Conservation (phyloP, 805 yeast species). For the Teunomyces pallodes region DNA sequence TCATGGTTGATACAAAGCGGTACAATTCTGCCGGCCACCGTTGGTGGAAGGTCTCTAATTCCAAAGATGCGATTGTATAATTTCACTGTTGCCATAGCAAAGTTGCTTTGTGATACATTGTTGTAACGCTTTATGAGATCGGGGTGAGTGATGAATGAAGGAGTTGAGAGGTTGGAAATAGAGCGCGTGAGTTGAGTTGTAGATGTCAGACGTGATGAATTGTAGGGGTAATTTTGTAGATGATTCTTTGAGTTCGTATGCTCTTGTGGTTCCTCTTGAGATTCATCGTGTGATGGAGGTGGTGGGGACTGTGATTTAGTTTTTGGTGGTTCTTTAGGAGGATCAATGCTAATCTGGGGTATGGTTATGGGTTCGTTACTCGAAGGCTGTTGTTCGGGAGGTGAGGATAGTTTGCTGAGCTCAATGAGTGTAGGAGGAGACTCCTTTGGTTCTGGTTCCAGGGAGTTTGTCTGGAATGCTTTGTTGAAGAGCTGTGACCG, state of each 20-base stretch:
- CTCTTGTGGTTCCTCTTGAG: neutral
- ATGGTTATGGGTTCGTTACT: conserved; percentile 9
- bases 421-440: conserved; percentile 8
- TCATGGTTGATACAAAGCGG: conserved; percentile 55
- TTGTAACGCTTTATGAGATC: conserved; percentile 13
- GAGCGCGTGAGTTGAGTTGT: conserved; percentile 20
- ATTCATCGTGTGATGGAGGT: neutral
- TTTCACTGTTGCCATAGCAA: conserved; percentile 12
- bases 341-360: conserved; percentile 23
- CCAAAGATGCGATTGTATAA: conserved; percentile 44
- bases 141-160: conserved; percentile 18
- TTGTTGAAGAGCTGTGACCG: conserved; percentile 64
- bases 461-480: conserved; percentile 18
- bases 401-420: neutral
- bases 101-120: conserved; percentile 8
- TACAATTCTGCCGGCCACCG: conserved; percentile 71
- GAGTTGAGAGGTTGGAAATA: conserved; percentile 12
- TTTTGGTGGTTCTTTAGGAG: conserved; percentile 2
- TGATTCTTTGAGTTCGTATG: conserved; percentile 9
- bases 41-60: conserved; percentile 44
- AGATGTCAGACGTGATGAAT: conserved; percentile 12
- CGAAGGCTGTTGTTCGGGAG: neutral
- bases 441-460: conserved; percentile 21
- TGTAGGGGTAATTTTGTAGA: conserved; percentile 6
- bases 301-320: neutral